Conservation (phyloP, 2,329 filamentous ascomycete species). For the Fusarium veterinarium region DNA sequence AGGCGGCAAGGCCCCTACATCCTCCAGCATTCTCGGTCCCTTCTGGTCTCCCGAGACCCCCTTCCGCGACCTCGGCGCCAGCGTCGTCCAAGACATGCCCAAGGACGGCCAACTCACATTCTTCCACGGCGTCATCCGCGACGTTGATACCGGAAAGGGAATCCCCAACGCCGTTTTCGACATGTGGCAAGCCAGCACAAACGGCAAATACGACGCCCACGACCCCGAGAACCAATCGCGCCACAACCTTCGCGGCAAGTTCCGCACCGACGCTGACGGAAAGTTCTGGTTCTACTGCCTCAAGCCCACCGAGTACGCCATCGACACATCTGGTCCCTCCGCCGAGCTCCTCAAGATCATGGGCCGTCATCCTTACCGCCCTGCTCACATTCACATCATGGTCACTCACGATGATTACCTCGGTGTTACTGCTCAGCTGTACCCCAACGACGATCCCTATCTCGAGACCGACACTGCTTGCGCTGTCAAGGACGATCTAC, state of each 20-base stretch:
- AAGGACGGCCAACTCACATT: slow-evolving; percentile 69
- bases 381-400: slow-evolving; percentile 65
- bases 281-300: slow-evolving; percentile 81
- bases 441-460: slow-evolving; percentile 75
- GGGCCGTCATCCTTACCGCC: slow-evolving; percentile 62
- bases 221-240: slow-evolving; percentile 76
- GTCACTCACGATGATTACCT: slow-evolving; percentile 74
- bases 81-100: slow-evolving; percentile 72
- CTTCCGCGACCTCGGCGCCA: slow-evolving; percentile 74
- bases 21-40: slow-evolving; percentile 79
- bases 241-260: slow-evolving; percentile 83
- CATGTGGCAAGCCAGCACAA: slow-evolving; percentile 81
- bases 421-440: slow-evolving; percentile 80
- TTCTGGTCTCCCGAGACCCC: slow-evolving; percentile 83
- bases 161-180: slow-evolving; percentile 77
- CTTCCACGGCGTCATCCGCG: slow-evolving; percentile 77
- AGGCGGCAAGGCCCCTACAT: slow-evolving; percentile 72
- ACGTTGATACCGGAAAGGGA: slow-evolving; percentile 73
- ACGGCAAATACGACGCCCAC: slow-evolving; percentile 82
- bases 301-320: slow-evolving; percentile 77
- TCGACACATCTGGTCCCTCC: slow-evolving; percentile 70
- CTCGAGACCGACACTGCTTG: slow-evolving; percentile 62
- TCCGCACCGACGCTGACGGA: slow-evolving; percentile 75
- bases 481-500: slow-evolving; percentile 64
- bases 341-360: slow-evolving; percentile 57